Evolutionary conservation across 192 early-diverging fungal species (phyloP).

Genomic region (Radiomyces spectabilis): DNA sequence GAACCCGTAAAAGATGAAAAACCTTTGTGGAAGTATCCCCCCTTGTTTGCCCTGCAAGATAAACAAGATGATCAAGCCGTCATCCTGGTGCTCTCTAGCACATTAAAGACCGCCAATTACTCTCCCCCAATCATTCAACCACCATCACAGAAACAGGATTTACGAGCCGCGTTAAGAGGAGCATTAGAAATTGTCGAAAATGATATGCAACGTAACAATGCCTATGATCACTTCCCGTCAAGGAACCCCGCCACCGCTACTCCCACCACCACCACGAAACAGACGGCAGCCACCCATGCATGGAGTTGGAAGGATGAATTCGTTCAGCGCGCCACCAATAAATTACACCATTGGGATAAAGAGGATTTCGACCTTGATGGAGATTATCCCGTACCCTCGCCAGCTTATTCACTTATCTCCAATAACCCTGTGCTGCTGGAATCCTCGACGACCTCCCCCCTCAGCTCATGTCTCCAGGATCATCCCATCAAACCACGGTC

Average conservation of each 20-base stretch:
- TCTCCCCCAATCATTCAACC: background rate
- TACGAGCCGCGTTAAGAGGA: constrained; percentile 15
- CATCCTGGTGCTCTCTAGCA: background rate
- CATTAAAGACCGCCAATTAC: background rate
- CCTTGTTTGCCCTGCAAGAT: constrained; percentile 1
- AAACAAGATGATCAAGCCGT: constrained; percentile 10
- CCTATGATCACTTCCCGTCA: background rate
- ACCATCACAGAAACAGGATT: background rate
- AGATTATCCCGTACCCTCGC: background rate
- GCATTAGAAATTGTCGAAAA: constrained; percentile 14
- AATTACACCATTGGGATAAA: background rate
- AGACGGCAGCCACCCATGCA: background rate
- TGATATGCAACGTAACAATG: constrained; percentile 7
- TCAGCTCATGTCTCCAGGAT: too few relatives aligned
- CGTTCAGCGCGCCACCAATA: background rate
- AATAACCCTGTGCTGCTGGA: background rate
- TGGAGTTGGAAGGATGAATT: constrained; percentile 5
- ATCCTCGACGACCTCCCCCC: background rate
- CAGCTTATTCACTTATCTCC: background rate
- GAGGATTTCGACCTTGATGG: background rate
- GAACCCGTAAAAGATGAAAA: constrained; percentile 2
- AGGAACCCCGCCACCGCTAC: background rate
- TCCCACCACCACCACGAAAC: background rate
- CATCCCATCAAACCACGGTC: background rate
- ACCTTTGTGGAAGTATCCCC: background rate